Conservation (phyloP, 1,139 yeast genomes). For the Pichia terricola region DNA sequence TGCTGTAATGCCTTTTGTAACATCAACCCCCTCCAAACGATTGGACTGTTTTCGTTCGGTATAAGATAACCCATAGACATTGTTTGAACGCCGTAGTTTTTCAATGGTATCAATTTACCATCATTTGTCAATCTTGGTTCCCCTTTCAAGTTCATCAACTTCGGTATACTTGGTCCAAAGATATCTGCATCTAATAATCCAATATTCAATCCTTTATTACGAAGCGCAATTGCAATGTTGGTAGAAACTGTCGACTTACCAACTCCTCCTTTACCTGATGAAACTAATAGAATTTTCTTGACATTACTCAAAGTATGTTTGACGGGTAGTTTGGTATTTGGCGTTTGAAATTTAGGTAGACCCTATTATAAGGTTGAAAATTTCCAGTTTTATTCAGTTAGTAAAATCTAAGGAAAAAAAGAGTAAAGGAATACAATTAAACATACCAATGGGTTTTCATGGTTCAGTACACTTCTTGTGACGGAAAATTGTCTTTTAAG, state of each 20-base stretch:
- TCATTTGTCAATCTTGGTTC: conserved; percentile 50
- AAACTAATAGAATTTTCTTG: conserved; percentile 51
- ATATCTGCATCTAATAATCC: conserved; percentile 76
- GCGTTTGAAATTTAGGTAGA: conserved; percentile 39
- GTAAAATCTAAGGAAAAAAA: no score
- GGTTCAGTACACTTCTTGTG: conserved; percentile 15
- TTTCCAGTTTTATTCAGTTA: no score
- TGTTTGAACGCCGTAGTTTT: conserved; percentile 71
- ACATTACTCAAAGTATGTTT: conserved; percentile 53
- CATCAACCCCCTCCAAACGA: conserved; percentile 83
- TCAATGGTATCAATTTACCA: conserved; percentile 58
- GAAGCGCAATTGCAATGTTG: conserved; percentile 58
- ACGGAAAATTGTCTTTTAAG: conserved; percentile 2
- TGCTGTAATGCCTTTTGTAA: conserved; percentile 85
- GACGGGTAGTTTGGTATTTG: conserved; percentile 46
- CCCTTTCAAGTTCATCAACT: conserved; percentile 50
- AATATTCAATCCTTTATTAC: conserved; percentile 43
- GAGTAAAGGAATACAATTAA: background rate
- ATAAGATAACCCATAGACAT: conserved; percentile 89
- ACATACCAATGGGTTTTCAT: conserved; percentile 45
- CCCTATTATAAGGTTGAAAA: conserved; percentile 26
- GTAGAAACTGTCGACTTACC: conserved; percentile 52
- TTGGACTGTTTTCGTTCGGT: conserved; percentile 53
- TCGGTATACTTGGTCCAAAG: conserved; percentile 71
- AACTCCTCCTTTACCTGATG: conserved; percentile 48